Evolutionary conservation across 371 early-diverging fungal genomes (phyloP).

Genomic region (Mucor mucedo): DNA sequence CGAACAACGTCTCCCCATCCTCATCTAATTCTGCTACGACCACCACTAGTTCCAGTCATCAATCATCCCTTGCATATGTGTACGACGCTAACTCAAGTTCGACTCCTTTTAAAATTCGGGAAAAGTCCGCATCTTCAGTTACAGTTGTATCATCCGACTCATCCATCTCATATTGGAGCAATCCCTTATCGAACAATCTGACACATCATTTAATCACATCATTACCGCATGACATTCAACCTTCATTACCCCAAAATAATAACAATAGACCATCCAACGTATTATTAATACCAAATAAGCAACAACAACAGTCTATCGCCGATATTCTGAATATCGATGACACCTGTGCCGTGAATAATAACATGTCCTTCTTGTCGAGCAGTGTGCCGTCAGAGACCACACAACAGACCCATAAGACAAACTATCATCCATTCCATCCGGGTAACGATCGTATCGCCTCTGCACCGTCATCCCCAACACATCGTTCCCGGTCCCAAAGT

Average conservation of each 20-base stretch:
- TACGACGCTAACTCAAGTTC: constrained; percentile 40
- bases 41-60: constrained; percentile 32
- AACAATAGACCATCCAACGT: constrained; percentile 22
- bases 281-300: constrained; percentile 2
- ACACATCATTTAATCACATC: constrained; percentile 8
- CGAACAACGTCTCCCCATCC: constrained; percentile 23
- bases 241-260: background rate
- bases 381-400: constrained; percentile 41
- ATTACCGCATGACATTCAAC: constrained; percentile 4
- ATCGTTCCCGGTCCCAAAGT: constrained; percentile 35
- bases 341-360: background rate
- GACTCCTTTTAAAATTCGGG: constrained; percentile 47
- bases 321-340: constrained; percentile 22
- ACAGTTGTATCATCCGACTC: constrained; percentile 39
- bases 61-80: constrained; percentile 42
- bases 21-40: constrained; percentile 28
- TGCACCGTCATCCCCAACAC: constrained; percentile 39
- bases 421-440: background rate
- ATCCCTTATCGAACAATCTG: constrained; percentile 15
- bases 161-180: constrained; percentile 42
- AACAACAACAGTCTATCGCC: constrained; percentile 16
- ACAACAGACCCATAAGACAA: constrained; percentile 4
- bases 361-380: constrained; percentile 28
- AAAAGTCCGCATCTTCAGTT: constrained; percentile 44
- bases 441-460: constrained; percentile 14